Conservation (phyloP, 108 stramenopile genomes). For the Nitzschia sp. region DNA sequence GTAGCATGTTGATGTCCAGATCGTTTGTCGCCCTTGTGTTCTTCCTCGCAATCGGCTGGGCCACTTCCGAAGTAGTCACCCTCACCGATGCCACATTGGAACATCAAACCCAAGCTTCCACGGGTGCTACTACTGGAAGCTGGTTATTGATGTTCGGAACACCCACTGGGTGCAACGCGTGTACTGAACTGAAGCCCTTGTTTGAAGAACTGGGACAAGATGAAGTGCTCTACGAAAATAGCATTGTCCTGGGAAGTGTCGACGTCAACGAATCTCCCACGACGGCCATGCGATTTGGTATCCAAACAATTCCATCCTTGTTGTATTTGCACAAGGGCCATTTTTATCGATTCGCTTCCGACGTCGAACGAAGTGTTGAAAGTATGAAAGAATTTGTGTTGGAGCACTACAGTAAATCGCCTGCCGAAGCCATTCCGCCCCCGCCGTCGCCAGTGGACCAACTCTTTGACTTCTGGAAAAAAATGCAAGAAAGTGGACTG, state of each 20-base stretch:
- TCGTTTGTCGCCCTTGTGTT: too few species aligned
- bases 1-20: too few species aligned
- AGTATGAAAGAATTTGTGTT: conserved; percentile 34
- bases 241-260: conserved; percentile 72
- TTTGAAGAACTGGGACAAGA: conserved; percentile 64
- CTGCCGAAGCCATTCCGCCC: conserved; percentile 16
- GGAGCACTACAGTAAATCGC: neutral
- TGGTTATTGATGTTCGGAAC: conserved; percentile 80
- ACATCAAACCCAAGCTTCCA: conserved; percentile 63
- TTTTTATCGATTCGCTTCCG: conserved; percentile 42
- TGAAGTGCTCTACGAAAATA: conserved; percentile 34
- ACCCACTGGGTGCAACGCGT: conserved; percentile 71
- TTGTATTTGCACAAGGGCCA: conserved; percentile 60
- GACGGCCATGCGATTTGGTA: conserved; percentile 38
- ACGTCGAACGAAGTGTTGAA: conserved; percentile 9
- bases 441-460: conserved; percentile 23
- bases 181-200: conserved; percentile 63
- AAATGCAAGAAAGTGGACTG: conserved; percentile 7
- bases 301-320: conserved; percentile 54
- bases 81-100: conserved; percentile 61
- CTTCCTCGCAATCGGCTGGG: neutral
- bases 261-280: conserved; percentile 68
- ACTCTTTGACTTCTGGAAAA: conserved; percentile 7
- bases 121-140: conserved; percentile 67
- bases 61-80: conserved; percentile 33